Conservation (phyloP, 495 filamentous ascomycete species). For the Evernia prunastri region DNA sequence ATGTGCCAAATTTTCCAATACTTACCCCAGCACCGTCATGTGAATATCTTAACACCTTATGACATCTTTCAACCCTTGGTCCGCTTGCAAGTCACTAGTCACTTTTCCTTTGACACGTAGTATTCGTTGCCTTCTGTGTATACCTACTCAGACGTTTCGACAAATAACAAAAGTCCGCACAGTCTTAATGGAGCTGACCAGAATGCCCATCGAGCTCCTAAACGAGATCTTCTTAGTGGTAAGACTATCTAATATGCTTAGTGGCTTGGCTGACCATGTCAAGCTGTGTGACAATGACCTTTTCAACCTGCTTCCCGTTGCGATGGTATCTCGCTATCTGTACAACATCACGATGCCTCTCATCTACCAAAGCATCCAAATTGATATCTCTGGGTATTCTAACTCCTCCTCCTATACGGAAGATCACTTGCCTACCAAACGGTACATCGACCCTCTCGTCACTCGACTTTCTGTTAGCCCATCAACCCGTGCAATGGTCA, state of each 20-base stretch:
- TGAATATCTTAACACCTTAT: no score
- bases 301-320: background rate
- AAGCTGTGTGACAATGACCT: background rate
- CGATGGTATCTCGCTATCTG: background rate
- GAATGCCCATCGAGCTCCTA: background rate
- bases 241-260: background rate
- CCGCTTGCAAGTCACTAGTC: no score
- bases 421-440: background rate
- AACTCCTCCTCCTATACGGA: background rate
- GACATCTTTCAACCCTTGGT: no score
- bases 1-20: no score
- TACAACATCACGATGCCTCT: background rate
- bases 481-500: background rate
- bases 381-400: background rate
- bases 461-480: background rate
- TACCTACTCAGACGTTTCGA: background rate
- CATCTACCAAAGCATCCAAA: background rate
- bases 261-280: background rate
- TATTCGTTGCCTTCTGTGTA: no score
- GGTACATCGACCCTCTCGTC: background rate
- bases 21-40: no score
- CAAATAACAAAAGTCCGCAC: background rate
- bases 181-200: background rate
- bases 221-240: background rate
- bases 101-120: no score